Percentiles rank a stretch among this genome's conserved stretches.
Evolutionary conservation across 2,329 filamentous ascomycete genomes (phyloP).

Genomic region (Exophiala sp.): DNA sequence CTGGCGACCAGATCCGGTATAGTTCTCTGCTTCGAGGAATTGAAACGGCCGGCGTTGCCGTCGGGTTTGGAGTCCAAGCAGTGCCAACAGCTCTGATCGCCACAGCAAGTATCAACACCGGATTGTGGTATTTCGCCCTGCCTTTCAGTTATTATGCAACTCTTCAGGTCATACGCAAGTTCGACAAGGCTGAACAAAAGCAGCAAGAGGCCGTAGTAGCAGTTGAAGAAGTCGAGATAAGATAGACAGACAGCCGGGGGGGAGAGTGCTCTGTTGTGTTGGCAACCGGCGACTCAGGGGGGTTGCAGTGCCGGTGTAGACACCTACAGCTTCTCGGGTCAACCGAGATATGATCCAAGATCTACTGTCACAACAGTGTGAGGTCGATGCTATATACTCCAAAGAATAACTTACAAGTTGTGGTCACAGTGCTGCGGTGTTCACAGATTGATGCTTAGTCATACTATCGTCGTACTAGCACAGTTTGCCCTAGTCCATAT

Average conservation of each 20-base stretch:
- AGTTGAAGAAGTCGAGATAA: background rate
- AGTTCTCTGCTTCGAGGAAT: conserved; percentile 42
- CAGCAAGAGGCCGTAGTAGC: background rate
- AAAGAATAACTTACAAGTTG: too few relatives aligned
- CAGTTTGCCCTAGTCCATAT: background rate
- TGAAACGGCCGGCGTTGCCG: conserved; percentile 40
- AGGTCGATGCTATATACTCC: too few relatives aligned
- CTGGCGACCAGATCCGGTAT: conserved; percentile 43
- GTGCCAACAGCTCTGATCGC: conserved; percentile 41
- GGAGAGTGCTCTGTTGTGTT: too few relatives aligned
- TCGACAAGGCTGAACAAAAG: conserved; percentile 31
- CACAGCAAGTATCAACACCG: conserved; percentile 43
- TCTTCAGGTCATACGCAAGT: conserved; percentile 39
- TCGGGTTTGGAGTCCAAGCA: conserved; percentile 44
- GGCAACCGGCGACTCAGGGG: too few relatives aligned
- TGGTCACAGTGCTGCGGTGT: too few relatives aligned
- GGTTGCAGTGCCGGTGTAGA: too few relatives aligned
- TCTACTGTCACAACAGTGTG: too few relatives aligned
- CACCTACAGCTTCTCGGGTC: too few relatives aligned
- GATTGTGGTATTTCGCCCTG: conserved; percentile 40
- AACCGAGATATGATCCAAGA: too few relatives aligned
- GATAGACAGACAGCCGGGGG: too few relatives aligned
- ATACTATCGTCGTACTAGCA: too few relatives aligned
- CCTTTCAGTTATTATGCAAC: conserved; percentile 44
- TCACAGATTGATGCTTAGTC: too few relatives aligned